Evolutionary conservation across 495 filamentous ascomycete genomes (phyloP), one percentile per base, ranked within the genome.

Genomic region (Aspergillus diversus): DNA sequence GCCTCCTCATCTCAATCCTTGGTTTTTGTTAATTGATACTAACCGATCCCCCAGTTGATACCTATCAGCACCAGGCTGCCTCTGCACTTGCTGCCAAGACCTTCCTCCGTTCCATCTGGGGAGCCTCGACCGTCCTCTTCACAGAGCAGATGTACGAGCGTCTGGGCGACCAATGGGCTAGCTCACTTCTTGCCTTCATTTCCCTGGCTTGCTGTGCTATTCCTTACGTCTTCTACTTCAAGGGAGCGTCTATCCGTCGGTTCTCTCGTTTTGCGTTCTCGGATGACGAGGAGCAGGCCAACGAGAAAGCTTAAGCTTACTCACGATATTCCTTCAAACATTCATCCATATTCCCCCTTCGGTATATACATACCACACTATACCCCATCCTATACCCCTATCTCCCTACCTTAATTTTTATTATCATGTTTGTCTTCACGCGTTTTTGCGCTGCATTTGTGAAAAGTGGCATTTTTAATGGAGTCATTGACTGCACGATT

Each of bases 61-160:
- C 89, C 0, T 93, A 93, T 75, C 89, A 92, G 71, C 87, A 92
- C 71, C 89, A 92, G 76, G 91, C 91, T n/a, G 91, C 91, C 0
- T 90, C 87, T 6, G 91, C 91, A 0, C 83, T 94, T n/a, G 91
- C 91, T 3, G 90, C 91, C 52, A 93, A 93, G 76, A 93, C 91
- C 0, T 92, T 85, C 68, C 78, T 95, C 48, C 84, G 91, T 7
- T 88, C 85, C 8, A 88, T 92, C 72, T 95, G 89, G 89, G 91
- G 91, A 65, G 91, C 90, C 1, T 82, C 75, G 9, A 84, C 84
- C 1, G 90, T 93, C 0, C 79, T 95, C 0, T 93, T 95, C 76
- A 93, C 91, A 0, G 79, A 83, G 52, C 90, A 93, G 73, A 92
- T 95, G 90, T 93, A 91, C 68, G 67, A 81, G 50, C 79, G 86